These are phyloP conservation scores for Volvox reticuliferus DNA, from an alignment of 139 green algal species.

Conservation along the genomic window DNA sequence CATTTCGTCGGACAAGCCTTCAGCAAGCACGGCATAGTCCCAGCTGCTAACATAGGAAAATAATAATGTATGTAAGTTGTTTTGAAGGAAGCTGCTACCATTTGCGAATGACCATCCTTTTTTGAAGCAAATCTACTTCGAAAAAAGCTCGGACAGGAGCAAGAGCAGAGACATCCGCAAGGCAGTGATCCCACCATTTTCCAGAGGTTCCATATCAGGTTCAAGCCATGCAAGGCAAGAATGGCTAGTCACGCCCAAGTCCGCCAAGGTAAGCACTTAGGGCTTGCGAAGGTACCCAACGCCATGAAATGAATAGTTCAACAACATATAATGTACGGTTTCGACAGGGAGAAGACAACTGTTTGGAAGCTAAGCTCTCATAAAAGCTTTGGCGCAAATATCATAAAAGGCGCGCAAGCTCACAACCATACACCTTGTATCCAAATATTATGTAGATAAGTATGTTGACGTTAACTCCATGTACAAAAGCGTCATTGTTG, in stretches of 20 bases:
- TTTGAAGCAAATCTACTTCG: background rate
- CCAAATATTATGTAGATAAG: background rate
- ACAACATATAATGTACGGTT: no score
- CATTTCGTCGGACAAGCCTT: background rate
- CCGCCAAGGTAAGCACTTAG: constrained; percentile 17
- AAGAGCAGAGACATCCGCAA: background rate
- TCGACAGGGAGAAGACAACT: no score
- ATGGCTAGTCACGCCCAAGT: background rate
- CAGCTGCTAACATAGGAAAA: background rate
- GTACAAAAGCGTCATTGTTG: background rate
- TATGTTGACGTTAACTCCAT: background rate
- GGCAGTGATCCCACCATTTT: background rate
- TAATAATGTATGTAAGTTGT: background rate
- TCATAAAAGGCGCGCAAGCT: background rate
- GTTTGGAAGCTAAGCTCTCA: background rate
- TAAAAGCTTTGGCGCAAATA: background rate
- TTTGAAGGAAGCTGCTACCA: no score
- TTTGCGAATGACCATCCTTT: no score
- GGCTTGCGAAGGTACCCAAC: constrained; percentile 15
- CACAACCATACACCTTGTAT: background rate
- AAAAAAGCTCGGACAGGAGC: background rate
- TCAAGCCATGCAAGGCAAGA: background rate
- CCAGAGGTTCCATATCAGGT: background rate
- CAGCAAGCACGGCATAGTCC: background rate
- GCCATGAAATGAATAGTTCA: background rate